A percentile compares a stretch with the other conserved stretches of the same genome.
These are phyloP conservation scores for Chalaropsis thielavioides DNA, from an alignment of 2,329 filamentous ascomycete genomes.

Conservation along the genomic window DNA sequence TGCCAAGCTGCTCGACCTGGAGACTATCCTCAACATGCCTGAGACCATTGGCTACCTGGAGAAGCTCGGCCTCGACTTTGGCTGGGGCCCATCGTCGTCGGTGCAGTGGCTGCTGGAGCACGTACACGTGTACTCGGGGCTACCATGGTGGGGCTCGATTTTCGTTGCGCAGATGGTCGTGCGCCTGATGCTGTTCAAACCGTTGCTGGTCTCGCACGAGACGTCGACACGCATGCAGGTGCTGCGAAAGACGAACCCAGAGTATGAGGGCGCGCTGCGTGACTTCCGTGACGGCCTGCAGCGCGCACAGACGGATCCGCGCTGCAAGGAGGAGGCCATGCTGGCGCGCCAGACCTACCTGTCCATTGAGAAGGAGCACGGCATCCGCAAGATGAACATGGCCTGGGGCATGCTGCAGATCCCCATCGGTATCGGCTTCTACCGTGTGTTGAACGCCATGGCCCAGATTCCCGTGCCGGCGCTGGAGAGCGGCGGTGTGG, in stretches of 20 bases:
- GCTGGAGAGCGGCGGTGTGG: slow-evolving; percentile 51
- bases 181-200: slow-evolving; percentile 50
- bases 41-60: slow-evolving; percentile 73
- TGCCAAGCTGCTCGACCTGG: slow-evolving; percentile 22
- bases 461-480: slow-evolving; percentile 63
- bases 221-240: slow-evolving; percentile 46
- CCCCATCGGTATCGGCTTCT: slow-evolving; percentile 67
- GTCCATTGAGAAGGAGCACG: slow-evolving; percentile 24
- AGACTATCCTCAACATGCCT: slow-evolving; percentile 40
- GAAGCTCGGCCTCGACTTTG: slow-evolving; percentile 72
- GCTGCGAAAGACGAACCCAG: slow-evolving; percentile 36
- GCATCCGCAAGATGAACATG: slow-evolving; percentile 25
- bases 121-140: slow-evolving; percentile 57
- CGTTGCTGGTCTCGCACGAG: slow-evolving; percentile 48
- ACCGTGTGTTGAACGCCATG: slow-evolving; percentile 64
- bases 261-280: slow-evolving; percentile 31
- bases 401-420: slow-evolving; percentile 33
- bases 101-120: slow-evolving; percentile 72
- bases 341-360: slow-evolving; percentile 22
- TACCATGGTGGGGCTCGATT: slow-evolving; percentile 75
- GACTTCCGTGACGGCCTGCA: slow-evolving; percentile 34
- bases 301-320: slow-evolving; percentile 28
- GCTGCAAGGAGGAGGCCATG: slow-evolving; percentile 18
- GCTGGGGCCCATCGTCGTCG: slow-evolving; percentile 59
- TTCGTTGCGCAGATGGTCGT: slow-evolving; percentile 48